Evolutionary conservation across 2,329 filamentous ascomycete species (phyloP), one percentile per base, ranked within the genome.

Genomic region (Leptosphaerulina australis): DNA sequence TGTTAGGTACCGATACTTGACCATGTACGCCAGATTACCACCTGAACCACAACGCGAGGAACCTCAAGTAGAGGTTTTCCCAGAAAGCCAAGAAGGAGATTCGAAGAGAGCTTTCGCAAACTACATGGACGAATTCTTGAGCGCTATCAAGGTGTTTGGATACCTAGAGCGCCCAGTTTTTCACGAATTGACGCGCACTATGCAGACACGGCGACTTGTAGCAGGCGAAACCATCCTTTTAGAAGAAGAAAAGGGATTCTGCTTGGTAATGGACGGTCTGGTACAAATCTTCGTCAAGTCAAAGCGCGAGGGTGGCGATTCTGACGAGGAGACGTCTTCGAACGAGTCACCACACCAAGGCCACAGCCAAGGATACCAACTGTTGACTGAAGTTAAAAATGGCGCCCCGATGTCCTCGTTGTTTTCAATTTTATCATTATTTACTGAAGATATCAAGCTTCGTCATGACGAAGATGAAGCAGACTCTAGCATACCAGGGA

Each of bases 221-320:
- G 93, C 94, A 4, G 94, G 94, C 22, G 94, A 99, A 74, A 99
- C 94, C 0, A 80, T 99, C 62, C 86, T 97, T 59, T 79, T 99
- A 24, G 94, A 99, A 74, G 94, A 99, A 70, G 94, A 99, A 67
- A 96, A 99, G 66, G 94, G 94, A 0, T 99, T 99, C 66, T 99
- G 94, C 70, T 81, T 99, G 49, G 94, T 99, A 4, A 95, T 99
- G 3, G 94, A 99, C 74, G 94, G 94, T 2, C 75, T 96, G 21
- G 92, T 99, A 0, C 91, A 99, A 72, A 97, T 99, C 45, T 99
- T 97, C 70, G 94, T 99, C 72, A 97, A 97, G 71, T 97, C 93
- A 2, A 86, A 87, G 33, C 59, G 70, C 21, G 76, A 77, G 35
- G 75, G 73, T 9, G 73, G 74, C 20, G 76, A 77, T 49, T 74